phyloP scores from a whole-genome alignment of 768 basidiomycete genomes.

The Trametes cingulata region DNA sequence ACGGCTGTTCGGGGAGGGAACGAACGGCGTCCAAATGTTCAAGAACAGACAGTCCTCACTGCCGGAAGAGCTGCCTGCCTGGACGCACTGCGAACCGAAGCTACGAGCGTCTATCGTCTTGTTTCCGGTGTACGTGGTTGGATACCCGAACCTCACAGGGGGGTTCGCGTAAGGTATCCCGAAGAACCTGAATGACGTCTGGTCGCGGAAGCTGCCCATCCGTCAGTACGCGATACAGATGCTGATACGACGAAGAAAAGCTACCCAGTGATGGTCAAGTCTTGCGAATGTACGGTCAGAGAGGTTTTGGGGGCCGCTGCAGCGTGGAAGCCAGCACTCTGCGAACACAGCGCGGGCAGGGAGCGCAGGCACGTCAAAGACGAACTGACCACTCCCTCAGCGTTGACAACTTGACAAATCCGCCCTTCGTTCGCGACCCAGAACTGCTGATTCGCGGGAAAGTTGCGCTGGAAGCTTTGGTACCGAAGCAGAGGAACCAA shows the following conservation, averaged over 20 bases:
- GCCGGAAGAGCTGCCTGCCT: slow-evolving; percentile 30
- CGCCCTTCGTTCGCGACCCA: slow-evolving; percentile 23
- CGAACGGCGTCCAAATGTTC: slow-evolving; percentile 47
- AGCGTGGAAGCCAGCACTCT: slow-evolving; percentile 21
- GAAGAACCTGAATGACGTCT: slow-evolving; percentile 50
- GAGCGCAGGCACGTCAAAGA: slow-evolving; percentile 16
- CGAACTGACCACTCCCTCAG: slow-evolving; percentile 22
- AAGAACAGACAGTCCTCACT: slow-evolving; percentile 51
- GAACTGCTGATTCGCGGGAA: slow-evolving; percentile 21
- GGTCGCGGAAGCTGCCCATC: slow-evolving; percentile 43
- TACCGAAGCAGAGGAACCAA: slow-evolving; percentile 25
- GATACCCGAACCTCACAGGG: slow-evolving; percentile 45
- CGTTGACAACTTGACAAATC: slow-evolving; percentile 25
- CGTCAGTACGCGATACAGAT: not conserved
- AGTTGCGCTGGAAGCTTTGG: slow-evolving; percentile 24
- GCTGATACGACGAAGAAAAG: not conserved
- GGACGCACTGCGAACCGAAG: slow-evolving; percentile 27
- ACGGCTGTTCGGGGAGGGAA: slow-evolving; percentile 28
- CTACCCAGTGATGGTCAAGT: slow-evolving; percentile 29
- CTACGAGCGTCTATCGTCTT: slow-evolving; percentile 33
- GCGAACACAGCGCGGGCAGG: slow-evolving; percentile 29
- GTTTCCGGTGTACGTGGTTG: slow-evolving; percentile 34
- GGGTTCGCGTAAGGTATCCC: slow-evolving; percentile 52
- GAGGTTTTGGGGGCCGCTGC: slow-evolving; percentile 18
- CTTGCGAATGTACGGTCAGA: slow-evolving; percentile 23